A percentile compares a stretch with the other conserved stretches of the same genome.
phyloP scores from a whole-genome alignment of 371 early-diverging fungal species.

The Mucor irregularis region DNA sequence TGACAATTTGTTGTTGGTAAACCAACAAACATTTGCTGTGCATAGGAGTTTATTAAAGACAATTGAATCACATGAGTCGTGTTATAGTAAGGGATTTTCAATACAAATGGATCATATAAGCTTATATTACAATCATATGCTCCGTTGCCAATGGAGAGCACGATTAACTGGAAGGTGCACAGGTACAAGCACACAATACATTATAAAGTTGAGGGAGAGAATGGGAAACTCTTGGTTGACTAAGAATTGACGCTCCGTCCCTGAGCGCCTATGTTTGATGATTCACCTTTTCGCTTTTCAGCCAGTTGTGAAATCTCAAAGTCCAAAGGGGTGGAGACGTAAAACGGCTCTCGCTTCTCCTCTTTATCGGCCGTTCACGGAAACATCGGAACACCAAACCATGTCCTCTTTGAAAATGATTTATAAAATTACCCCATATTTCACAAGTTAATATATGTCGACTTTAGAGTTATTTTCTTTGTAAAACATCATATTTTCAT shows the following conservation, averaged over 20 bases:
- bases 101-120: too few species aligned
- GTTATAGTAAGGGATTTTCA: too few species aligned
- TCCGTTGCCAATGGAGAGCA: too few species aligned
- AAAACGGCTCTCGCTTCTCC: not conserved
- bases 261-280: not conserved
- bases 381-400: conserved; percentile 28
- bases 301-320: not conserved
- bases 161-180: too few species aligned
- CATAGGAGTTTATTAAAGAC: not conserved
- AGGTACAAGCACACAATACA: too few species aligned
- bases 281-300: not conserved
- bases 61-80: too few species aligned
- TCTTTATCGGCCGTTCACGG: conserved; percentile 31
- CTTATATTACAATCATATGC: too few species aligned
- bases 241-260: not conserved
- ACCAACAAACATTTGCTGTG: too few species aligned
- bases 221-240: too few species aligned
- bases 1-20: too few species aligned
- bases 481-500: not conserved
- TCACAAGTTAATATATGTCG: conserved; percentile 4
- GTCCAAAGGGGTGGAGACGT: not conserved
- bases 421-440: not conserved
- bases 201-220: too few species aligned
- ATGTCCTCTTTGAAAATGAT: not conserved
- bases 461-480: conserved; percentile 26